These are phyloP conservation scores for Micromonas commoda DNA, from an alignment of 139 green algal species.

Conservation along the genomic window DNA sequence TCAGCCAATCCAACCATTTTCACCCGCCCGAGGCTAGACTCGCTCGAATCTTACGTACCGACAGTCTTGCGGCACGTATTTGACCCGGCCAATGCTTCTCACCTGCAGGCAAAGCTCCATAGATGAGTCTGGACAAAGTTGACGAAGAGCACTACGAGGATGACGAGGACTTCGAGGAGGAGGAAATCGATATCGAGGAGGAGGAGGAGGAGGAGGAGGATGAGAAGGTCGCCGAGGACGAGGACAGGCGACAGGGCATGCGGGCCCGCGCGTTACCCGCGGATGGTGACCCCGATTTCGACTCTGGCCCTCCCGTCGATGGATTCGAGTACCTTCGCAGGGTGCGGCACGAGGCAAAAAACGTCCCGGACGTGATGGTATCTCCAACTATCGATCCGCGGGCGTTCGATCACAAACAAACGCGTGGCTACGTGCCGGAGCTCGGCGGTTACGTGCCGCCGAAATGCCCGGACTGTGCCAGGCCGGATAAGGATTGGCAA, in stretches of 20 bases:
- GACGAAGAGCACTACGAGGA: neutral
- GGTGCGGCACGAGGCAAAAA: neutral
- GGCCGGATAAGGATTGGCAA: neutral
- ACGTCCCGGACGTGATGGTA: neutral
- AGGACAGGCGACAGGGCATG: conserved; percentile 29
- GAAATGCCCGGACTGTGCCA: neutral
- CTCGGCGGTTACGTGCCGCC: neutral
- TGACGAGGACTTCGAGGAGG: neutral
- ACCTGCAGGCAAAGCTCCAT: too few relatives aligned
- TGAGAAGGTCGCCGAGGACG: neutral
- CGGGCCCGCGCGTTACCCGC: neutral
- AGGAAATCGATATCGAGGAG: conserved; percentile 35
- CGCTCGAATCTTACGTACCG: too few relatives aligned
- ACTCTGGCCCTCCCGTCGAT: neutral
- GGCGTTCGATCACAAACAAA: too few relatives aligned
- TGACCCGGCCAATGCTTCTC: too few relatives aligned
- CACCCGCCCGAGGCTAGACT: too few relatives aligned
- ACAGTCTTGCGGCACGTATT: too few relatives aligned
- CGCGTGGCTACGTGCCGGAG: too few relatives aligned
- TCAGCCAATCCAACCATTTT: too few relatives aligned
- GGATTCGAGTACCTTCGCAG: conserved; percentile 9
- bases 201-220: neutral
- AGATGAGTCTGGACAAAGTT: neutral
- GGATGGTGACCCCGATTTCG: conserved; percentile 5
- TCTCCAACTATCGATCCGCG: neutral